A percentile compares a stretch with the other conserved stretches of the same genome.
Conservation (phyloP, 805 yeast species). For the Tetrapisispora taiwanensis region DNA sequence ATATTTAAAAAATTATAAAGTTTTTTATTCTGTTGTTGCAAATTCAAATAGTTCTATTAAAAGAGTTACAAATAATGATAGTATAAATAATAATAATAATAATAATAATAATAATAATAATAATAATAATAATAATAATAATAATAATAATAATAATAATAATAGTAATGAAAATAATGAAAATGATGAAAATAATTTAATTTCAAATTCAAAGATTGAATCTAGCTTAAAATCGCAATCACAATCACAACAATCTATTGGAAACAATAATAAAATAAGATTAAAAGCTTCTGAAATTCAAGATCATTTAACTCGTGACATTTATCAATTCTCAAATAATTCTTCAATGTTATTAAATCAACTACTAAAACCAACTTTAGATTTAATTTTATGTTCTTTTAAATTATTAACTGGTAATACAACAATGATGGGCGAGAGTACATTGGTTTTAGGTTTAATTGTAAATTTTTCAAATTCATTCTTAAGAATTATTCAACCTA, state of each 20-base stretch:
- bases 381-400: conserved; percentile 68
- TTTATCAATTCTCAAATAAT: conserved; percentile 61
- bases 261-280: not conserved
- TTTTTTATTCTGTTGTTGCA: conserved; percentile 22
- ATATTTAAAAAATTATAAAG: conserved; percentile 51
- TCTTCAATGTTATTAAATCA: conserved; percentile 73
- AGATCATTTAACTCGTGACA: conserved; percentile 54
- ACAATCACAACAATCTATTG: too few relatives aligned
- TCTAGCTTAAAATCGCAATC: not conserved
- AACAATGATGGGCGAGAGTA: conserved; percentile 54
- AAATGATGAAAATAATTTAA: too few relatives aligned
- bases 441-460: conserved; percentile 63
- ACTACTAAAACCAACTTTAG: conserved; percentile 71
- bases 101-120: not conserved
- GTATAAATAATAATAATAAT: not conserved
- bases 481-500: conserved; percentile 73
- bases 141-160: too few relatives aligned
- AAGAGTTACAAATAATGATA: not conserved
- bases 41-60: conserved; percentile 1
- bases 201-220: too few relatives aligned
- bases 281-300: conserved; percentile 15
- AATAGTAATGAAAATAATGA: conserved; percentile 1
- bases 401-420: conserved; percentile 48
- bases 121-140: not conserved
- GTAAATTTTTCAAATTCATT: conserved; percentile 73